Evolutionary conservation across 2,329 filamentous ascomycete species (phyloP), one percentile per base, ranked within the genome.

Genomic region (Fusarium setosum): DNA sequence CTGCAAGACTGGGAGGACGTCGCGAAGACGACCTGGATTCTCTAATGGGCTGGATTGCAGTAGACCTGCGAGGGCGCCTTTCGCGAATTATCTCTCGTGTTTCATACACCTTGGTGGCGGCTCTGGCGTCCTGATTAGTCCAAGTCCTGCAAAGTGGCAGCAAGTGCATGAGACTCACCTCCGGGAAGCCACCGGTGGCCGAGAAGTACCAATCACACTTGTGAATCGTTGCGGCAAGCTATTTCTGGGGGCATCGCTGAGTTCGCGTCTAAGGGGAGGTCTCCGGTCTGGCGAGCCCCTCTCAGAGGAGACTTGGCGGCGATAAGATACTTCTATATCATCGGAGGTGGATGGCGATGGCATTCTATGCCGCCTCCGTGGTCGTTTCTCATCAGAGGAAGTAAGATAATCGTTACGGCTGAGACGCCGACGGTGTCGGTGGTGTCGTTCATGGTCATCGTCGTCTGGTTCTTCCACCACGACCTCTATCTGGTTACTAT

Each of bases 131-230:
- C 3, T 15, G 31, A 21, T 70, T 59, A 68, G 57, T 50, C 21
- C 20, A 20, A 23, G 10, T 9, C 29, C n/a, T 31, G 23, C 7
- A 11, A n/a, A 18, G 24, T n/a, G 23, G 31, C 6, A n/a, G 37
- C n/a, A 24, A 42, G 11, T 26, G 12, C 10, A 41, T 11, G 15
- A 13, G 18, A 58, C 70, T 50, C 50, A 76, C 76, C 73, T 76
- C 57, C 73, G 72, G 7, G 76, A 76, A 7, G 76, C 64, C 6
- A 77, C 63, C 4, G 76, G 76, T 7, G 77, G 77, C 10, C 77
- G 70, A 38, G 77, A 75, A 40, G 71, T 69, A 40, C 75, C 75
- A 52, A 78, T 75, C 9, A 77, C 68, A 56, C 74, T 74, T 2
- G 70, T 47, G 3, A 70, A 64, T 34, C 73, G 66, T 38, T 63